Percentiles rank a stretch among this genome's conserved stretches.
These are phyloP conservation scores for Plenodomus tracheiphilus DNA, from an alignment of 2,329 filamentous ascomycete genomes.

Conservation along the genomic window DNA sequence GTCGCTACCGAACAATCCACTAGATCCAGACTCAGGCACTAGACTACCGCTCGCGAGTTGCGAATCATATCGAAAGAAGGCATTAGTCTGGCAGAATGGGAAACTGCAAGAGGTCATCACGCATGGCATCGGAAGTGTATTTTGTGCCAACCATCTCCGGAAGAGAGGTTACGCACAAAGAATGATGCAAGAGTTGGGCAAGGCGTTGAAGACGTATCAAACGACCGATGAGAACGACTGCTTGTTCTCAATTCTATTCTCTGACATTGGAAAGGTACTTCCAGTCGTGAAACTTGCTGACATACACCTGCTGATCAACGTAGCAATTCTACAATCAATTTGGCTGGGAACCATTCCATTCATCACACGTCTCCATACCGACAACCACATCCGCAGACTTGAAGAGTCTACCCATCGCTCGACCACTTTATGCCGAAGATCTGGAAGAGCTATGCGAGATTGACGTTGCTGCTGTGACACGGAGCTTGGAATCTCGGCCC, in stretches of 20 bases:
- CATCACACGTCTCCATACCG: conserved; percentile 63
- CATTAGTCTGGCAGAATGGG: conserved; percentile 51
- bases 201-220: conserved; percentile 57
- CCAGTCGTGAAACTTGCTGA: neutral
- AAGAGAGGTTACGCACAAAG: conserved; percentile 76
- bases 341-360: conserved; percentile 77
- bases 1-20: conserved; percentile 35
- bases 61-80: conserved; percentile 58
- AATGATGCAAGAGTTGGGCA: conserved; percentile 74
- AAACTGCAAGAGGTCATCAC: conserved; percentile 60
- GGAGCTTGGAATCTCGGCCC: conserved; percentile 51
- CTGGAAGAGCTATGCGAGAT: conserved; percentile 63
- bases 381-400: conserved; percentile 7
- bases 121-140: conserved; percentile 82
- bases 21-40: conserved; percentile 39
- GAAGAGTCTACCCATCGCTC: conserved; percentile 26
- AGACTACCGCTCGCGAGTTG: conserved; percentile 60
- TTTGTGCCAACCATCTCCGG: conserved; percentile 67
- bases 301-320: conserved; percentile 63
- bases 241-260: conserved; percentile 79
- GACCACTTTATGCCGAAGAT: conserved; percentile 61
- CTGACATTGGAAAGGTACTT: conserved; percentile 71
- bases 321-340: conserved; percentile 76
- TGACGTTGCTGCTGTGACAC: conserved; percentile 66
- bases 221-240: conserved; percentile 44